Evolutionary conservation across 2,329 filamentous ascomycete species (phyloP), one percentile per base, ranked within the genome.

Genomic region (Paraconiothyrium sp.): DNA sequence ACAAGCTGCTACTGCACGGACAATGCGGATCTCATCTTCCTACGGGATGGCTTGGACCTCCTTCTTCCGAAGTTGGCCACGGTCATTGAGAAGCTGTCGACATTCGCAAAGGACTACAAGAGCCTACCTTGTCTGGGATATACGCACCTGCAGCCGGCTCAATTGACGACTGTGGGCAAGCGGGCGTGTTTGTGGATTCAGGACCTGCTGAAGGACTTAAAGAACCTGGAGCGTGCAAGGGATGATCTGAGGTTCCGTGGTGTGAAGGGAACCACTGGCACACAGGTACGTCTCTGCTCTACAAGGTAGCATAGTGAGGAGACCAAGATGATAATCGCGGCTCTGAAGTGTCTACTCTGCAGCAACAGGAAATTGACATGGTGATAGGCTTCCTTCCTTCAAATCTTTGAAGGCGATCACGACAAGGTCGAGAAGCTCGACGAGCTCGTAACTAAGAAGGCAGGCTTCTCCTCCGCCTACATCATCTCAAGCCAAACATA

Each of bases 11-110:
- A 84, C 71, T 84, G 88, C 43, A 94, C 90, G 59, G 92, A 93
- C 73, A 93, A 93, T 66, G 85, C 89, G 2, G 92, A 94, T 70
- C 81, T 94, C 57, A 92, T 96, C 66, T 87, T 96, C 71, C 86
- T 93, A 71, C 83, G 88, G 27, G 87, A 93, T 62, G 93, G 88
- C 6, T 81, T 97, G 59, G 88, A 94, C 68, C 80, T 97, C n/a
- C 77, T 97, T 4, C 82, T 91, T 9, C 88, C 88, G 39, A 96
- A 94, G 79, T 80, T 97, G 7, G 92, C 92, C 56, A 92, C 89
- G 69, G 90, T 93, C 58, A 90, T 97, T 67, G 81, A 87, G 64
- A 93, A 93, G 78, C 84, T 97, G 32, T 84, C 86, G 27, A 77
- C 84, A 35, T 95, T 97, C 76, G 90, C 93, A 5, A 76, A 89